These are phyloP conservation scores for Venturia oleaginea DNA, from an alignment of 2,329 filamentous ascomycete genomes.

Conservation along the genomic window DNA sequence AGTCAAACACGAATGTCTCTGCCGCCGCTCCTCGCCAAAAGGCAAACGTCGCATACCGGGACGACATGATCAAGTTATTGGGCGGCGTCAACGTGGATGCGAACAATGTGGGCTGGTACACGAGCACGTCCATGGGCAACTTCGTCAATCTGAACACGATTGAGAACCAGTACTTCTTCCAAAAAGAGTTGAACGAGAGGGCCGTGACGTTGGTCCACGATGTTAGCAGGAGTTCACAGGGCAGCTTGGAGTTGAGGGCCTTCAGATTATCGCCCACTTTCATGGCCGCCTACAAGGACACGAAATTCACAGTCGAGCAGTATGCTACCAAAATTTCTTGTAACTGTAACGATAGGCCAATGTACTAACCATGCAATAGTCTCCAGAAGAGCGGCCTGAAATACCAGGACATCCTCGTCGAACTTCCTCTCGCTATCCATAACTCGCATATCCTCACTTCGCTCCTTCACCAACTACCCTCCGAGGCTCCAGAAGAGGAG, in stretches of 20 bases:
- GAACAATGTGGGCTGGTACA: constrained; percentile 98
- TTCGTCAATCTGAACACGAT: constrained; percentile 92
- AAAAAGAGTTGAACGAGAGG: constrained; percentile 77
- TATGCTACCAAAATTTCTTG: constrained; percentile 42
- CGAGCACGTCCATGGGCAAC: constrained; percentile 96
- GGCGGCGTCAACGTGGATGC: constrained; percentile 98
- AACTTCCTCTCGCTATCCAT: constrained; percentile 82
- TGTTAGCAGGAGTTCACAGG: constrained; percentile 88
- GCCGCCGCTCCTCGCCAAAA: constrained; percentile 88
- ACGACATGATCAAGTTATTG: constrained; percentile 93
- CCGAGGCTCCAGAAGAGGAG: constrained; percentile 53
- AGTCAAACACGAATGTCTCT: constrained; percentile 57
- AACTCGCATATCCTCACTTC: constrained; percentile 96
- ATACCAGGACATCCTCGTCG: constrained; percentile 87
- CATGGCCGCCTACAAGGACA: constrained; percentile 88
- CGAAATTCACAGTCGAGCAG: constrained; percentile 95
- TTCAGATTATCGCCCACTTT: constrained; percentile 84
- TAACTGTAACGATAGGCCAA: not conserved
- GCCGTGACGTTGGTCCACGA: constrained; percentile 90
- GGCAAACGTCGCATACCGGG: constrained; percentile 78
- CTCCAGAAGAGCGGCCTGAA: constrained; percentile 89
- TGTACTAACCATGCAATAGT: constrained; percentile 39
- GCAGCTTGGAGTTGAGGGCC: constrained; percentile 77
- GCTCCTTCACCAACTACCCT: constrained; percentile 85
- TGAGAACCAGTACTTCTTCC: constrained; percentile 97